phyloP scores from a whole-genome alignment of 164 flowering plant genomes.

The Aristolochia fimbriata region DNA sequence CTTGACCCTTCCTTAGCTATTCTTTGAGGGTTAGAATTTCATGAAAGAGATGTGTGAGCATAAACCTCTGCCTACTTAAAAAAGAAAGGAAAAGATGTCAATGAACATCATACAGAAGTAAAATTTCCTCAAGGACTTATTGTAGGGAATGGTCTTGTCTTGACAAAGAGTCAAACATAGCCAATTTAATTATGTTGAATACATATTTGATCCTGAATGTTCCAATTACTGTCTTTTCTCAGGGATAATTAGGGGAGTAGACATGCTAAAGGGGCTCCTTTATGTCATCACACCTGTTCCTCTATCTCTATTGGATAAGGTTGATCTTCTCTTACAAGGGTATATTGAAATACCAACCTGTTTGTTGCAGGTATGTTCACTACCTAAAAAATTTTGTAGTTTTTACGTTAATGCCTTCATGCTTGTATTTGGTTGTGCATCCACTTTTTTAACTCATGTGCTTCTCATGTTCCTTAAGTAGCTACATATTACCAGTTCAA shows the following conservation, averaged over 20 bases:
- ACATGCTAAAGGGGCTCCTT: conserved; percentile 37
- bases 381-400: background rate
- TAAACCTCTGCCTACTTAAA: too few species aligned
- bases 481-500: too few species aligned
- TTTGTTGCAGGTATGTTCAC: conserved; percentile 61
- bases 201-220: background rate
- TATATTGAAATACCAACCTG: conserved; percentile 61
- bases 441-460: background rate
- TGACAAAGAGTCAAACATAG: too few species aligned
- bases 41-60: too few species aligned
- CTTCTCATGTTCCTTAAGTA: background rate
- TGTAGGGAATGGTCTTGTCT: too few species aligned
- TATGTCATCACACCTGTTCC: conserved; percentile 88
- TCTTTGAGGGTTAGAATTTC: too few species aligned
- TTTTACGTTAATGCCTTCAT: background rate
- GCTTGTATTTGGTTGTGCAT: background rate
- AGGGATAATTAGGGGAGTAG: conserved; percentile 87
- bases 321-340: conserved; percentile 75
- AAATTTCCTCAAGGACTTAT: too few species aligned
- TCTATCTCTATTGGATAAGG: conserved; percentile 46
- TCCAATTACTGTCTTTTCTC: conserved; percentile 2
- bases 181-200: background rate
- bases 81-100: too few species aligned
- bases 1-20: too few species aligned
- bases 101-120: too few species aligned